These are phyloP conservation scores for Diversispora eburnea DNA, from an alignment of 192 early-diverging fungal genomes.

Conservation along the genomic window DNA sequence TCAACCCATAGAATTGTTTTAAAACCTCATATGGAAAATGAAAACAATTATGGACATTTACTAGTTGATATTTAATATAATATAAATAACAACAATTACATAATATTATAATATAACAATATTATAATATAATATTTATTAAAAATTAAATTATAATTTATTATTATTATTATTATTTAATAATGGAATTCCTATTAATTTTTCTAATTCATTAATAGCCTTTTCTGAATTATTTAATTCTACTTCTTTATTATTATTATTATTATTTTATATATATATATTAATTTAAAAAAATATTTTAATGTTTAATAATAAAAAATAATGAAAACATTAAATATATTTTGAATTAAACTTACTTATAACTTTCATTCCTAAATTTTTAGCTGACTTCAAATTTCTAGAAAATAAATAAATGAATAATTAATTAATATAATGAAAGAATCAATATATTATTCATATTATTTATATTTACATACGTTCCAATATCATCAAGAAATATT, in stretches of 20 bases:
- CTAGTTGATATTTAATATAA: not conserved
- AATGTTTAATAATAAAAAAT: not conserved
- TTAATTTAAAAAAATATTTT: not conserved
- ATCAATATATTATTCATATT: not conserved
- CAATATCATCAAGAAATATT: slow-evolving; percentile 87
- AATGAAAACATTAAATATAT: too few species aligned
- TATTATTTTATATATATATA: not conserved
- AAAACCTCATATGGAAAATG: not conserved
- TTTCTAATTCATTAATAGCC: slow-evolving; percentile 51
- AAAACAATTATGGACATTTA: not conserved
- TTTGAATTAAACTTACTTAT: slow-evolving; percentile 46
- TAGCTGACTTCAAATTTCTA: slow-evolving; percentile 65
- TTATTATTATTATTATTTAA: slow-evolving; percentile 5
- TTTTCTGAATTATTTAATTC: slow-evolving; percentile 46
- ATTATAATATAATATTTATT: not conserved
- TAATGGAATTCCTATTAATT: slow-evolving; percentile 29
- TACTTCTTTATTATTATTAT: slow-evolving; percentile 35
- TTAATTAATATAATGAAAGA: slow-evolving; percentile 1
- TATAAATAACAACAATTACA: not conserved
- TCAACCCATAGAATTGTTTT: slow-evolving; percentile 26
- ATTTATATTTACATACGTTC: slow-evolving; percentile 36
- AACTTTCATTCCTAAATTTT: slow-evolving; percentile 65
- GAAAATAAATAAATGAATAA: not conserved
- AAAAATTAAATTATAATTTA: not conserved
- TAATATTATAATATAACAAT: too few species aligned